Conservation (phyloP, 495 filamentous ascomycete genomes). For the Aspergillus homomorphus region DNA sequence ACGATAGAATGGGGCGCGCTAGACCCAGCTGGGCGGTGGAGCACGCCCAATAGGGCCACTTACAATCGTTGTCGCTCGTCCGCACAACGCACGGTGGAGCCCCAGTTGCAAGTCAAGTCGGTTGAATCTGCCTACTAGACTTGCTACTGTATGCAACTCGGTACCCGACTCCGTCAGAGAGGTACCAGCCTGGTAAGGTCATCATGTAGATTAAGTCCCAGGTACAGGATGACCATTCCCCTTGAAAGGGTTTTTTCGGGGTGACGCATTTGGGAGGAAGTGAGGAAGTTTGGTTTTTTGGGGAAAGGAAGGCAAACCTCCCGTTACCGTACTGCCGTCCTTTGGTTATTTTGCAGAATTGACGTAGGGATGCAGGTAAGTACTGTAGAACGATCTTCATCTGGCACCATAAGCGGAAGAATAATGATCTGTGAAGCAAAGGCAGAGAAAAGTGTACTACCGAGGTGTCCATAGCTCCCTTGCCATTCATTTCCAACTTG, state of each 20-base stretch:
- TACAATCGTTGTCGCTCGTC: slow-evolving; percentile 15
- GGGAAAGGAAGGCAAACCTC: too few species aligned
- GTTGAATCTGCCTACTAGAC: slow-evolving; percentile 2
- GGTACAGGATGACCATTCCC: not conserved
- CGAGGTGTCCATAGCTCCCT: not conserved
- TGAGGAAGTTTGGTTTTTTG: too few species aligned
- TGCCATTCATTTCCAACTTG: not conserved
- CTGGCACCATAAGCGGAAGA: not conserved
- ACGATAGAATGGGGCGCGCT: slow-evolving; percentile 22
- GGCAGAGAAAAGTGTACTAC: not conserved
- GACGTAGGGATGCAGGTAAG: not conserved
- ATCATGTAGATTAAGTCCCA: not conserved
- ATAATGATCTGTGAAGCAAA: not conserved
- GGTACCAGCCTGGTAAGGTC: not conserved
- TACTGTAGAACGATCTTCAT: not conserved
- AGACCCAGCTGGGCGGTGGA: slow-evolving; percentile 18
- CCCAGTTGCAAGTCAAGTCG: slow-evolving; percentile 10
- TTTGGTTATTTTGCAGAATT: too few species aligned
- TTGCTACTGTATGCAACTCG: slow-evolving; percentile 7
- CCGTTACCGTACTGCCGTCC: too few species aligned
- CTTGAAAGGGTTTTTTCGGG: too few species aligned
- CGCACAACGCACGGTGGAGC: slow-evolving; percentile 13
- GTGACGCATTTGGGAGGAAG: not conserved
- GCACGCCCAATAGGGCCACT: slow-evolving; percentile 20
- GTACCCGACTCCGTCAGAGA: slow-evolving; percentile 10